Base-by-base conservation (phyloP, 345 rosid genomes). In the Rhodamnia rubescens region DNA sequence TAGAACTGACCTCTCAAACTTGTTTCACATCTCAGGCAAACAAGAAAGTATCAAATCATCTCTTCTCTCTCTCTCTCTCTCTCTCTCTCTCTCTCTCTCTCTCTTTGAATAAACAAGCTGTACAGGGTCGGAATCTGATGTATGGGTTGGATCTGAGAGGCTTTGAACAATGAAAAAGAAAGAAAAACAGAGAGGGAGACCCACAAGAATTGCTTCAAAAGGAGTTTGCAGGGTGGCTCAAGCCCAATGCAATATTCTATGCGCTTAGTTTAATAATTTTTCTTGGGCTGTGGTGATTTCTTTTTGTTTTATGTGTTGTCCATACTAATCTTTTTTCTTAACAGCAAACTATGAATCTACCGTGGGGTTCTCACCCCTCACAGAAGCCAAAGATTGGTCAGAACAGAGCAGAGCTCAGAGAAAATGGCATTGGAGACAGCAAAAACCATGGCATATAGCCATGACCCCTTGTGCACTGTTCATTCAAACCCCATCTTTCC, bases 131-230 rank as follows among this genome's bases (percentile, higher is more conserved):
- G 93, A 93, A 93, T 91, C 93, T 90, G 85, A 83, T 83, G 89
- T 86, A 85, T 88, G 92, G 90, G 93, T 90, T 92, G 94, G 95
- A 92, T 92, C 93, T 90, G 90, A 75, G 85, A 87, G 89, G 88
- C 82, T 18, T 20, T 69, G 80, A 85, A 78, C 53, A 82, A 52
- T 88, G 55, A 88, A 81, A 84, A 85, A 85, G 82, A 90, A 88
- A 89, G 85, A 89, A 83, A 84, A 89, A 86, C 84, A 84, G 53
- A 87, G 47, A 49, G 50, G 80, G 53, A 69, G 40, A 53, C 50
- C 80, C 26, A 21, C 80, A 69, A 29, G 78, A 69, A 92, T 91
- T 87, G 89, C 88, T 89, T 89, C 82, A 90, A 93, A 92, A 94
- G 85, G 86, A 69, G 80, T 36, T 36, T 9, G 80, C 80, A 36